Conservation (phyloP, 2,329 filamentous ascomycete genomes). For the Aspergillus melleus region DNA sequence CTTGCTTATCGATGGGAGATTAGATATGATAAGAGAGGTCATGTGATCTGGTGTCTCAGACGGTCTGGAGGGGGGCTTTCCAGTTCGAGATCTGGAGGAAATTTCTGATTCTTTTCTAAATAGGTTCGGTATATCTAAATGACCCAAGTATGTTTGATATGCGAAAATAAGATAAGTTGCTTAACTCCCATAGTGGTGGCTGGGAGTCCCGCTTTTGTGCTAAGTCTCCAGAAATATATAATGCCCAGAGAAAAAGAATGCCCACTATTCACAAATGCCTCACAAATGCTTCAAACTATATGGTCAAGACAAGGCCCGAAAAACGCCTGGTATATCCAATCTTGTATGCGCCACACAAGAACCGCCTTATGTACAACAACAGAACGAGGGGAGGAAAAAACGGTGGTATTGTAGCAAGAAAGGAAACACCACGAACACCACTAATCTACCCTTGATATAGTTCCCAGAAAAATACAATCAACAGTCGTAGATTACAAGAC, state of each 20-base stretch:
- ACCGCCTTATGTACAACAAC: conserved; percentile 15
- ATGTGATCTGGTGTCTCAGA: conserved; percentile 16
- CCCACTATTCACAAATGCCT: background rate
- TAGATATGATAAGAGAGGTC: conserved; percentile 12
- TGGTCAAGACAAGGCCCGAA: background rate
- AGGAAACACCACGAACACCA: conserved; percentile 1
- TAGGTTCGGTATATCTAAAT: too few relatives aligned
- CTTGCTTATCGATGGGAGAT: conserved; percentile 3
- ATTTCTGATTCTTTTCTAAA: too few relatives aligned
- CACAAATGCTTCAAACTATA: background rate
- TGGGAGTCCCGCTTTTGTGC: background rate
- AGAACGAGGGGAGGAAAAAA: conserved; percentile 1
- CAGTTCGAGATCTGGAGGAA: background rate
- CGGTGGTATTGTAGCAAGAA: background rate
- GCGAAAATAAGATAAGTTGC: background rate
- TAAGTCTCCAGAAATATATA: background rate
- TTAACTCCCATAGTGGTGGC: background rate
- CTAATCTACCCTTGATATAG: conserved; percentile 5
- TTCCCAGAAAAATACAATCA: background rate
- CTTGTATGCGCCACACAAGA: conserved; percentile 8
- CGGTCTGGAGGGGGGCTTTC: background rate
- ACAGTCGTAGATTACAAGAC: conserved; percentile 33
- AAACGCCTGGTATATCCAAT: conserved; percentile 16
- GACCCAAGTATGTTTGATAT: too few relatives aligned
- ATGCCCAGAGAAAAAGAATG: too few relatives aligned